Evolutionary conservation across 1,139 yeast genomes (phyloP), one percentile per base, ranked within the genome.

Genomic region (Suhomyces maxii): DNA sequence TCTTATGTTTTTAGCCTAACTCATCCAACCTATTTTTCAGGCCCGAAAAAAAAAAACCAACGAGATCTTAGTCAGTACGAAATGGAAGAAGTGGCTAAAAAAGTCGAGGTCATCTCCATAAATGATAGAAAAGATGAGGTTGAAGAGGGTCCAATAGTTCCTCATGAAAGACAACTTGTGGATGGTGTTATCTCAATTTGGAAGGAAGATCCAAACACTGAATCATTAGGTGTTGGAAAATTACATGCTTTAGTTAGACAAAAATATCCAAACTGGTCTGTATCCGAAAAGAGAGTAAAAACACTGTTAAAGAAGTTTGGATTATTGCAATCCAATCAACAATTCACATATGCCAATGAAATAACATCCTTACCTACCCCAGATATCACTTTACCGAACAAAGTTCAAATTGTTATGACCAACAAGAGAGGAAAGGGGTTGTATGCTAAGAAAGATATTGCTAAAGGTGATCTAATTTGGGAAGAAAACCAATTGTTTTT

Each of bases 141-240:
- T n/a, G 49, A 58, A 2, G 45, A 48, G 1, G 72, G 64, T 18
- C 73, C 72, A 1, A 47, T 69, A 1, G 72, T 71, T 11, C 95
- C 95, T 2, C 80, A 78, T 51, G 86, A 83, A 49, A 72, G 86
- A 42, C 83, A 84, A 61, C 71, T 86, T 18, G 83, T 85, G 12
- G 82, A 80, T 44, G 80, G 76, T 36, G 83, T 86, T 26, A 77
- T 84, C 42, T 70, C 73, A 8, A 64, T 85, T 18, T 87, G 95
- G 93, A 82, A 80, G 54, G 76, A 76, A 49, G 89, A 86, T 55
- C 83, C 89, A 2, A 65, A 75, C 2, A 77, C 84, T 10, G 91
- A 85, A 60, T 67, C 77, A 2, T 61, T 84, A 25, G 84, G 86
- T 1, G 67, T 78, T 11, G 68, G 72, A 8, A 82, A 83, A 53